Evolutionary conservation across 2,329 filamentous ascomycete genomes (phyloP), one percentile per base, ranked within the genome.

Genomic region (Phialophora macrospora): DNA sequence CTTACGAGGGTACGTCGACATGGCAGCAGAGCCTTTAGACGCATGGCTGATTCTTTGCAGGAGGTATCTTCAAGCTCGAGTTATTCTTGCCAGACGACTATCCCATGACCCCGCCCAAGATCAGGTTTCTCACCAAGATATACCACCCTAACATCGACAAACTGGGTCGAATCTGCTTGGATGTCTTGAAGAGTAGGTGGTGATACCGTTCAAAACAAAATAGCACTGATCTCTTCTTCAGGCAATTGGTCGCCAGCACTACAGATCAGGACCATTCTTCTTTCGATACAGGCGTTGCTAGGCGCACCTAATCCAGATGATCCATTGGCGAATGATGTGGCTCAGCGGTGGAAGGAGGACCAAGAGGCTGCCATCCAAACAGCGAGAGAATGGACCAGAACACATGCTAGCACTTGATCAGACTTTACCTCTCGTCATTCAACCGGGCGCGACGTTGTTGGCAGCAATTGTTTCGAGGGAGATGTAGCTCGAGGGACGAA

Each of bases 61-160:
- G 86, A 68, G 95, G 96, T 56, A 86, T 97, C 70, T 99, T 99
- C 84, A 94, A 96, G 80, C 90, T 98, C 68, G 95, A 99, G 80
- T 88, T 99, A 22, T 99, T 99, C 79, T 86, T 99, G 26, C 96
- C 96, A 52, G 95, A 99, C 75, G 95, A 99, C 82, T 99, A 99
- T 78, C 95, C 95, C 49, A 99, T 99, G 95, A 97, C 93, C 38
- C 94, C 95, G 61, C 95, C 95, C 54, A 97, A 97, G 84, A 97
- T 99, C 76, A 91, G 95, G 62, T 99, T 99, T 80, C 84, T 99
- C 59, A 99, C 96, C 73, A 97, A 97, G 82, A 98, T 99, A 79
- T 99, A 98, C 80, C 96, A 99, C 78, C 95, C 95, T 60, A 99
- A 99, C 78, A 97, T 99, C 73, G 95, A 99, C 78, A 96, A 96